Base-by-base conservation (phyloP, 139 green algal species). In the Tetraselmis chui region DNA sequence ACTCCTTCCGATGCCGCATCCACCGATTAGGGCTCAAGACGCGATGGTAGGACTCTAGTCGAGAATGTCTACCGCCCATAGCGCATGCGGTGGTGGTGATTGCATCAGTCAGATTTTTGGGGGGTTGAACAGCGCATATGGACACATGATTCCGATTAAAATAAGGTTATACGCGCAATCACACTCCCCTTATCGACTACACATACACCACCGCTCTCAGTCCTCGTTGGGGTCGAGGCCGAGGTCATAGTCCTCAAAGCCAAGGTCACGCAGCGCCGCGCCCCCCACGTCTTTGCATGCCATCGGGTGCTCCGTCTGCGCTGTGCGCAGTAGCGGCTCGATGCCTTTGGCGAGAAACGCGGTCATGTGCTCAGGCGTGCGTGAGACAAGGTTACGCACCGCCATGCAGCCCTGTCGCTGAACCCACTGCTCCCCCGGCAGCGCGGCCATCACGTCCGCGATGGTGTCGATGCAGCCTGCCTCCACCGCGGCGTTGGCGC, bases 221-320 rank as follows among this genome's bases (percentile, higher is more conserved):
- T 67, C 45, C 18, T 67, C 45, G 45, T 67, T 67, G 45, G 18
- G 45, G 45, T 67, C 45, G 11, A 67, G 45, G 11, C 45, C 45
- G 18, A 67, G 45, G n/a, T 94, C 91, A 89, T 97, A 97, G 76
- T 96, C 86, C 25, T 96, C 90, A 0, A 93, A 84, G 23, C 94
- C 94, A 25, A 98, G 85, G 80, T 98, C 94, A 0, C 94, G 79
- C 76, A 97, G 89, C n/a, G 94, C 94, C 2, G 94, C 94, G 1
- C 79, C 84, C 1, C 87, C 93, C 0, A 95, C 94, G 32, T 98
- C 94, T n/a, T 80, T 79, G 86, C 91, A 97, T 0, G 81, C 78
- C 0, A 28, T 45, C 0, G 90, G 87, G 83, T 91, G 88, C 29
- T 75, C 78, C 1, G 30, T 31, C 88, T 94, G 93, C 1, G 86